Evolutionary conservation across 345 rosid species (phyloP).

Genomic region (Eucalyptus decipiens): DNA sequence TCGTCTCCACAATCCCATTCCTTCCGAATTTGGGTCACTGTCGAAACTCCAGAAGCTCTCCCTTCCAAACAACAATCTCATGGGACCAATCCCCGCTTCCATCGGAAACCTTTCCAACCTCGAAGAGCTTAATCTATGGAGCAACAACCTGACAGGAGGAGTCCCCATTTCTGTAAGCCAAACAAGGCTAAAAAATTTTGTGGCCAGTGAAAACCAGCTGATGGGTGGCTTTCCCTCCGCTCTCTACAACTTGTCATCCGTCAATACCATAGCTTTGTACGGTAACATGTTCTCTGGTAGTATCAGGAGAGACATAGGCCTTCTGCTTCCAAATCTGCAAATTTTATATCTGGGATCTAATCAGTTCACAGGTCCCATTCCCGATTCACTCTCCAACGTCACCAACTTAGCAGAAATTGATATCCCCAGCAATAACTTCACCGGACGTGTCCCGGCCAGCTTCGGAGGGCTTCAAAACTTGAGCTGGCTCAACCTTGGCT

Average conservation of each 20-base stretch:
- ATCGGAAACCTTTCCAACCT: not conserved
- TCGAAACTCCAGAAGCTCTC: not conserved
- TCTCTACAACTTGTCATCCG: not conserved
- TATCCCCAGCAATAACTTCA: not conserved
- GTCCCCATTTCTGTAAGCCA: not conserved
- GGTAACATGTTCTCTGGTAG: not conserved
- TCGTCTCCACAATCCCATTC: not conserved
- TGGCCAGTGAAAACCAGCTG: not conserved
- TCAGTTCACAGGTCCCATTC: not conserved
- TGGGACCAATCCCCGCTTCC: not conserved
- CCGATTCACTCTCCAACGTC: not conserved
- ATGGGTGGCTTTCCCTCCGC: not conserved
- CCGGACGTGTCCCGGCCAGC: not conserved
- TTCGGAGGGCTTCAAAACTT: not conserved
- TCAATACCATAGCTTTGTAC: not conserved
- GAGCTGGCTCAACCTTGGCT: not conserved
- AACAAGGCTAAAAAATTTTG: fast-evolving
- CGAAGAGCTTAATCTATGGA: fast-evolving
- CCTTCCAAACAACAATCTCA: too few relatives aligned
- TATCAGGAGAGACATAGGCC: not conserved
- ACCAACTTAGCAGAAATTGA: not conserved
- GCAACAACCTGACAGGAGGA: not conserved
- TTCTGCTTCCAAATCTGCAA: not conserved
- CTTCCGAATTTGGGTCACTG: not conserved
- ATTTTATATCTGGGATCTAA: not conserved